Base-by-base conservation (phyloP, 1,284 basidiomycete species). In the Papiliotrema nemorosa region DNA sequence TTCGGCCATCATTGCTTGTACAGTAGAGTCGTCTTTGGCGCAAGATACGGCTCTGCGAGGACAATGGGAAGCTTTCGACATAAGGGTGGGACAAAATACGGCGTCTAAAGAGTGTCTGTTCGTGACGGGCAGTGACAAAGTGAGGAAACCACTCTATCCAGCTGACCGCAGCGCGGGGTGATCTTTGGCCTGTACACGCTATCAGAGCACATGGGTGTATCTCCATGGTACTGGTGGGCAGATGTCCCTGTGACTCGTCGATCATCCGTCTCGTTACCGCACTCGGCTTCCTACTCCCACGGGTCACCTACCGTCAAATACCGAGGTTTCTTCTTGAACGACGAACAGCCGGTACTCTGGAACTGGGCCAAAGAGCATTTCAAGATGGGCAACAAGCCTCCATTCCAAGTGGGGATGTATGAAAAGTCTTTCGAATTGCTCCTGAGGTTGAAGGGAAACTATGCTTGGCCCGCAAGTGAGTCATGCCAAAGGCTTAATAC, bases 151-250 rank as follows among this genome's bases (percentile, higher is more conserved):
- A 44, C 22, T 14, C 24, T 6, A 14, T 16, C 34, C 10, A 20
- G 13, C 3, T 36, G 44, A n/a, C 1, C 3, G 5, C 14, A 66
- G 58, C 52, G 65, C 39, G 72, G 73, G 7, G 82, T 83, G 0
- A 84, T 86, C 24, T 87, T 77, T 59, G 84, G 79, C 3, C 59
- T 86, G 29, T 87, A 87, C 62, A 83, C 85, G 58, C 80, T 84
- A 48, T 83, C 83, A 9, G 85, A 86, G 65, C 84, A 87, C 59
- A 81, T 85, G 63, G 85, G 84, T 53, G 63, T 75, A 14, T 69
- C 66, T 0, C 72, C 72, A 2, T 75, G 62, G 52, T 47, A 62
- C 49, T 65, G 49, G 44, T 76, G 83, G 83, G 82, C 84, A n/a
- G 84, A 87, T 66, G 83, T 85, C 13, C 83, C 83, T 6, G 76